Conservation (phyloP, 108 stramenopile genomes). For the Nitzschia sp. region DNA sequence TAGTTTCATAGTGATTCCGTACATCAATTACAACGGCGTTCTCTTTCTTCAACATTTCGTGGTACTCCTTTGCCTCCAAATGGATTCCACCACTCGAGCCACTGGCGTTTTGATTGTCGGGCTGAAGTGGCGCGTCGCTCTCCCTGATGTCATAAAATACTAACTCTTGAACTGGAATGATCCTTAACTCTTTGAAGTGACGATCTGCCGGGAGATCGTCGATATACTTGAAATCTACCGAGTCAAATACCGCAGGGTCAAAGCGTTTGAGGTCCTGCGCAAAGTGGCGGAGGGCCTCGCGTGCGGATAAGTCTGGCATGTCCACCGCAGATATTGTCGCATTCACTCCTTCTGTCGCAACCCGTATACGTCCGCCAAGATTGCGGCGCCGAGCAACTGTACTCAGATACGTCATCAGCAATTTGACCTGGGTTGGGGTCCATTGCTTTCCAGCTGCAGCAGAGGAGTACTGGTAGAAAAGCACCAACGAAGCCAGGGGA, state of each 20-base stretch:
- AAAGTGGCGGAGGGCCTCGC: slow-evolving; percentile 65
- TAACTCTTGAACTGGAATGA: slow-evolving; percentile 88
- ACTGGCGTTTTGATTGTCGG: slow-evolving; percentile 14
- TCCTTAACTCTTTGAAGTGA: slow-evolving; percentile 86
- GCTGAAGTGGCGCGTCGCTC: slow-evolving; percentile 40
- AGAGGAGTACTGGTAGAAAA: slow-evolving; percentile 82
- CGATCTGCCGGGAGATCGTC: slow-evolving; percentile 74
- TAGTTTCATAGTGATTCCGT: slow-evolving; percentile 89
- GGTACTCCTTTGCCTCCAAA: slow-evolving; percentile 78
- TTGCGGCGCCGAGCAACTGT: slow-evolving; percentile 47
- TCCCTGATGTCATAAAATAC: slow-evolving; percentile 87
- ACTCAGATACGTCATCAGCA: slow-evolving; percentile 56
- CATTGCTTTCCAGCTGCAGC: slow-evolving; percentile 31
- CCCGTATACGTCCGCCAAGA: slow-evolving; percentile 81
- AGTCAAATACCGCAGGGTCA: slow-evolving; percentile 53
- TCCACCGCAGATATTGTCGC: slow-evolving; percentile 68
- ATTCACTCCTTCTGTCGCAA: slow-evolving; percentile 82
- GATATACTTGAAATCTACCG: slow-evolving; percentile 85
- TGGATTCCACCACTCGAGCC: slow-evolving; percentile 74
- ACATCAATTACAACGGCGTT: slow-evolving; percentile 91
- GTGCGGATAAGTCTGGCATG: slow-evolving; percentile 35
- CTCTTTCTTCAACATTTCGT: slow-evolving; percentile 74
- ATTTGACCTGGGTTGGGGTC: slow-evolving; percentile 45
- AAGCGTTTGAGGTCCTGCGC: slow-evolving; percentile 64
- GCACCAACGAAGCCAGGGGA: slow-evolving; percentile 60